Evolutionary conservation across 495 filamentous ascomycete species (phyloP).

Genomic region (Trichoderma erinaceum): DNA sequence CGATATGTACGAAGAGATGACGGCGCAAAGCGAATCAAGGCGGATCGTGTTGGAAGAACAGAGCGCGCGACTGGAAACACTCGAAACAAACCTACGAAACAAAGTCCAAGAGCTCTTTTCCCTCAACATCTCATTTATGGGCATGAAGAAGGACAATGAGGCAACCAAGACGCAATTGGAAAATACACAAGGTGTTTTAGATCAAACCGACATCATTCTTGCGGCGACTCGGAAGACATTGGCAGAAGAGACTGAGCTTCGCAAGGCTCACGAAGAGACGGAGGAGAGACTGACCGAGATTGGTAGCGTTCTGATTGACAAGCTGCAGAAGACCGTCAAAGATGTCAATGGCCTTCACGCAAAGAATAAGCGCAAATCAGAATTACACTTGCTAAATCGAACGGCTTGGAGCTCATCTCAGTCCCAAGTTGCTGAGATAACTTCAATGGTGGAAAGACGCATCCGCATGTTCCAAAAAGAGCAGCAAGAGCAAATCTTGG

Average conservation of each 20-base stretch:
- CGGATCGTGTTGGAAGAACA: slow-evolving; percentile 89
- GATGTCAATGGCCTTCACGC: slow-evolving; percentile 76
- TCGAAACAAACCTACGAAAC: slow-evolving; percentile 82
- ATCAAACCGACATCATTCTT: slow-evolving; percentile 79
- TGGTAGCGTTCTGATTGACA: slow-evolving; percentile 67
- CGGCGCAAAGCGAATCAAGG: slow-evolving; percentile 84
- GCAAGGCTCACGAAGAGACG: slow-evolving; percentile 79
- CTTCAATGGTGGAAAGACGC: slow-evolving; percentile 64
- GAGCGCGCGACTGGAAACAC: slow-evolving; percentile 80
- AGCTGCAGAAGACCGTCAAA: slow-evolving; percentile 64
- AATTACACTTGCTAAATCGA: slow-evolving; percentile 74
- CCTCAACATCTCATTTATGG: slow-evolving; percentile 76
- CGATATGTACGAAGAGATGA: slow-evolving; percentile 80
- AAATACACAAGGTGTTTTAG: slow-evolving; percentile 70
- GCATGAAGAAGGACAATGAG: slow-evolving; percentile 81
- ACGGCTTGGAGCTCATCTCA: slow-evolving; percentile 72
- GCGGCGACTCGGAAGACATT: slow-evolving; percentile 66
- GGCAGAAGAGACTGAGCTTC: slow-evolving; percentile 69
- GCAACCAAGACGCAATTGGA: slow-evolving; percentile 61
- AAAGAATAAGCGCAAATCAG: slow-evolving; percentile 74
- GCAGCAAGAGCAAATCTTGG: slow-evolving; percentile 62
- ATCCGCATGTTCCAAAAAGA: slow-evolving; percentile 61
- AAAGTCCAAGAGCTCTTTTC: slow-evolving; percentile 87
- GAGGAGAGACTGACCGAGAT: slow-evolving; percentile 67
- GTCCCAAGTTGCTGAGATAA: slow-evolving; percentile 63